Evolutionary conservation across 257 asterid species (phyloP).

Genomic region (Salvia miltiorrhiza): DNA sequence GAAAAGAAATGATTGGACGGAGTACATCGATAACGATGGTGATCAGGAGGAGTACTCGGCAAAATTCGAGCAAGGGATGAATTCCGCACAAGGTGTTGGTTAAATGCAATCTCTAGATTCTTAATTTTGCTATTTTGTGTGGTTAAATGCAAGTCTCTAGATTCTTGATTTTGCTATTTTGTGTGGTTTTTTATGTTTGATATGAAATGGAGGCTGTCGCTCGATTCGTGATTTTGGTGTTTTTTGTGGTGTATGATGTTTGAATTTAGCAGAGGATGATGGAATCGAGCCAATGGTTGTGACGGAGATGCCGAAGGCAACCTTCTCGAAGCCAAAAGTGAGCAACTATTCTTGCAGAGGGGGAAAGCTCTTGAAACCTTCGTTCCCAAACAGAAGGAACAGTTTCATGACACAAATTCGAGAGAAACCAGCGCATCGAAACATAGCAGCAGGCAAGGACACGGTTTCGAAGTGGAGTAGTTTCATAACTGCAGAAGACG

Average conservation of each 20-base stretch:
- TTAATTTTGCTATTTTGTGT: not conserved
- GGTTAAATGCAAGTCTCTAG: not conserved
- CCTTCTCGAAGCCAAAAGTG: conserved; percentile 52
- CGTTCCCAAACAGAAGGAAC: conserved; percentile 31
- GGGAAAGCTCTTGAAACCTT: conserved; percentile 33
- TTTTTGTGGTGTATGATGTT: not conserved
- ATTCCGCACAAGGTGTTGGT: conserved; percentile 29
- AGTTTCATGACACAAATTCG: conserved; percentile 21
- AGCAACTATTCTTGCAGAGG: conserved; percentile 25
- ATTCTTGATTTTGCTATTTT: not conserved
- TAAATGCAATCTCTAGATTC: not conserved
- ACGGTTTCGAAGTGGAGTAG: conserved; percentile 65
- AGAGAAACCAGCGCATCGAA: conserved; percentile 17
- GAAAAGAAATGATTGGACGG: conserved; percentile 74
- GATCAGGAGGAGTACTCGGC: conserved; percentile 24
- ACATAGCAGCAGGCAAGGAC: conserved; percentile 19
- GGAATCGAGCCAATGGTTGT: conserved; percentile 47
- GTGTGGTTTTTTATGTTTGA: no score
- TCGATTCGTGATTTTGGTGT: not conserved
- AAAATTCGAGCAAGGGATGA: conserved; percentile 17
- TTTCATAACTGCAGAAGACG: conserved; percentile 51
- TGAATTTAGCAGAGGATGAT: conserved; percentile 39
- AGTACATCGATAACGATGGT: conserved; percentile 49
- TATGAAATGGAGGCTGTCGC: not conserved
- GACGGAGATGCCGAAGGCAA: conserved; percentile 62